These are phyloP conservation scores for Tetradesmus obliquus DNA, from an alignment of 139 green algal species.

Conservation along the genomic window DNA sequence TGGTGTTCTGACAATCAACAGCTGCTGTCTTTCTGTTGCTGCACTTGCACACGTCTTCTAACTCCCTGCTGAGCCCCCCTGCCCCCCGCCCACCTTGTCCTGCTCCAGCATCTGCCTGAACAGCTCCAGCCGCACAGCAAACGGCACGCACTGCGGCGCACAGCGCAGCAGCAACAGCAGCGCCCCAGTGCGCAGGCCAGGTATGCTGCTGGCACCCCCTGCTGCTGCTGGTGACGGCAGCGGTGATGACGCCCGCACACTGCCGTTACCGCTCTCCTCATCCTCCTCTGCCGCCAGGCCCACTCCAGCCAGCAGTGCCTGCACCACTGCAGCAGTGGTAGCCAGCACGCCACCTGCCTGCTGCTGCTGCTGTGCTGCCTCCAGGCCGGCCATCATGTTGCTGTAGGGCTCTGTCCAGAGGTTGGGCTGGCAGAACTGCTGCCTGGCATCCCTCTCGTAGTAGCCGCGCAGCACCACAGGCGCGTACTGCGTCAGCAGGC, in stretches of 20 bases:
- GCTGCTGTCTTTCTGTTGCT: neutral
- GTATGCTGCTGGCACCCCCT: neutral
- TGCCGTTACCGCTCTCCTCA: neutral
- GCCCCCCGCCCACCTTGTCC: slow-evolving; percentile 15
- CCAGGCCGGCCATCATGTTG: slow-evolving; percentile 48
- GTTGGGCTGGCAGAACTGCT: slow-evolving; percentile 77
- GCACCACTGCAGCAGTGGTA: slow-evolving; percentile 25
- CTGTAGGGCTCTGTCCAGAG: slow-evolving; percentile 90
- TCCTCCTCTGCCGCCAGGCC: neutral
- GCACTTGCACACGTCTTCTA: no score
- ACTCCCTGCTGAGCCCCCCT: no score
- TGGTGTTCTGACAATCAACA: neutral
- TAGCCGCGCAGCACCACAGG: slow-evolving; percentile 70
- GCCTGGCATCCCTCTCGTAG: slow-evolving; percentile 83
- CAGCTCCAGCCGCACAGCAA: slow-evolving; percentile 68
- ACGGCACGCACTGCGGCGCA: slow-evolving; percentile 80
- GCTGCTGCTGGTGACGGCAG: slow-evolving; percentile 24
- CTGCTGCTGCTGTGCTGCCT: slow-evolving; percentile 36
- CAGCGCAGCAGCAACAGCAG: slow-evolving; percentile 68
- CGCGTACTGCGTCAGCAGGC: slow-evolving; percentile 61
- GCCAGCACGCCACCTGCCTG: neutral
- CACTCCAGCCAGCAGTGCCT: neutral
- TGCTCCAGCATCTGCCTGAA: slow-evolving; percentile 72
- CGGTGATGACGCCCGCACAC: neutral
- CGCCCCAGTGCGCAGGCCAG: slow-evolving; percentile 47